These are phyloP conservation scores for Aspergillus avenaceus DNA, from an alignment of 495 filamentous ascomycete genomes.

Conservation along the genomic window DNA sequence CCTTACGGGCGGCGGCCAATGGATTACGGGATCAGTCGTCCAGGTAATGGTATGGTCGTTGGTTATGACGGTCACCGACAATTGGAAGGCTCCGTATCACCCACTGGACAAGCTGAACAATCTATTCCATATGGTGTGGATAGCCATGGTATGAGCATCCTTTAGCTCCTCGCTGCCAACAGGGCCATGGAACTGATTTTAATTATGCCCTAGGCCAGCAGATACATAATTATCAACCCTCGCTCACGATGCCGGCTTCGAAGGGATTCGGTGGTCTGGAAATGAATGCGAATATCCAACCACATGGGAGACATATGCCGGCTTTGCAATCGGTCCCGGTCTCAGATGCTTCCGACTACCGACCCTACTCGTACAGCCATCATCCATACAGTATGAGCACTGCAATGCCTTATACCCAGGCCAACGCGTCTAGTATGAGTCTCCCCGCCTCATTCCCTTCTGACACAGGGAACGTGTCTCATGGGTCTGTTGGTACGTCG, in stretches of 20 bases:
- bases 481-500: constrained; percentile 13
- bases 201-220: constrained; percentile 21
- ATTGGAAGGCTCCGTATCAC: constrained; percentile 39
- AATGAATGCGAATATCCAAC: constrained; percentile 29
- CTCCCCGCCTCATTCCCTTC: constrained; percentile 32
- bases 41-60: constrained; percentile 26
- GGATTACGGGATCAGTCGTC: constrained; percentile 30
- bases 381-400: constrained; percentile 26
- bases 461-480: constrained; percentile 20
- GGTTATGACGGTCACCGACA: constrained; percentile 30
- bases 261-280: constrained; percentile 27
- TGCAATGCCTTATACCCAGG: constrained; percentile 28
- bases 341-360: constrained; percentile 32
- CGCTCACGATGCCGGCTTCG: constrained; percentile 26
- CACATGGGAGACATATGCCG: constrained; percentile 26
- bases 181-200: constrained; percentile 8
- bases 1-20: constrained; percentile 34
- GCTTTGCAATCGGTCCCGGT: constrained; percentile 29
- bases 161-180: background rate
- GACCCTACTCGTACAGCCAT: constrained; percentile 32
- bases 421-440: constrained; percentile 36
- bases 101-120: constrained; percentile 29
- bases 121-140: constrained; percentile 21
- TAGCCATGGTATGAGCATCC: constrained; percentile 10
- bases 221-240: constrained; percentile 30